These are phyloP conservation scores for Candida fluviatilis DNA, from an alignment of 805 yeast genomes.

Conservation along the genomic window DNA sequence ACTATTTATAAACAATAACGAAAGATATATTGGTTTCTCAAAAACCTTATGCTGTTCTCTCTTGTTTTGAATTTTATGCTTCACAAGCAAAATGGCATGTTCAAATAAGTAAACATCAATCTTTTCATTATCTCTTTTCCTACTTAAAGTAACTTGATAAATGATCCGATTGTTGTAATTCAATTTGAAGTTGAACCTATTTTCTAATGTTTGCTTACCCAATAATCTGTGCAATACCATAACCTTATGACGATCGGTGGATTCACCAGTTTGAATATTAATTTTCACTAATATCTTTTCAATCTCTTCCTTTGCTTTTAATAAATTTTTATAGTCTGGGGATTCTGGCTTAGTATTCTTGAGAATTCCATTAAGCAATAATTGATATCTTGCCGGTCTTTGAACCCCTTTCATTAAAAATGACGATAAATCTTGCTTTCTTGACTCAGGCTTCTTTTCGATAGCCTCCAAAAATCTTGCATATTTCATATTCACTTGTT, in stretches of 20 bases:
- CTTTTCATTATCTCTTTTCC: constrained; percentile 72
- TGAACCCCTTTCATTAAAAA: constrained; percentile 94
- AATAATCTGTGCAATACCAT: constrained; percentile 58
- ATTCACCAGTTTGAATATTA: constrained; percentile 87
- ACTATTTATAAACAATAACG: constrained; percentile 67
- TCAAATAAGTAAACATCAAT: constrained; percentile 86
- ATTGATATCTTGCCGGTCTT: constrained; percentile 90
- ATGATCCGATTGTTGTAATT: constrained; percentile 78
- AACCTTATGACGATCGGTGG: constrained; percentile 87
- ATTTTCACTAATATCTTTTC: constrained; percentile 72
- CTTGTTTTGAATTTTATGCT: constrained; percentile 81
- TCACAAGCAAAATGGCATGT: constrained; percentile 79
- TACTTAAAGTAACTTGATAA: constrained; percentile 66
- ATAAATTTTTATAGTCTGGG: constrained; percentile 65
- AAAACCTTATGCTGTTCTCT: constrained; percentile 89
- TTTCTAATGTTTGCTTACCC: constrained; percentile 76
- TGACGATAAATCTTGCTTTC: constrained; percentile 88
- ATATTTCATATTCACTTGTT: constrained; percentile 82
- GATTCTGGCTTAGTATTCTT: constrained; percentile 77
- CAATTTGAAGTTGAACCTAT: constrained; percentile 79
- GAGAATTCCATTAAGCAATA: constrained; percentile 74
- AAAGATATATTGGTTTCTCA: constrained; percentile 83
- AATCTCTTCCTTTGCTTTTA: constrained; percentile 70
- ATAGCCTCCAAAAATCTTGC: constrained; percentile 92
- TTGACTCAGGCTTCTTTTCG: constrained; percentile 76